Evolutionary conservation across 2,329 filamentous ascomycete genomes (phyloP), one percentile per base, ranked within the genome.

Genomic region (Calonectria fujianensis): DNA sequence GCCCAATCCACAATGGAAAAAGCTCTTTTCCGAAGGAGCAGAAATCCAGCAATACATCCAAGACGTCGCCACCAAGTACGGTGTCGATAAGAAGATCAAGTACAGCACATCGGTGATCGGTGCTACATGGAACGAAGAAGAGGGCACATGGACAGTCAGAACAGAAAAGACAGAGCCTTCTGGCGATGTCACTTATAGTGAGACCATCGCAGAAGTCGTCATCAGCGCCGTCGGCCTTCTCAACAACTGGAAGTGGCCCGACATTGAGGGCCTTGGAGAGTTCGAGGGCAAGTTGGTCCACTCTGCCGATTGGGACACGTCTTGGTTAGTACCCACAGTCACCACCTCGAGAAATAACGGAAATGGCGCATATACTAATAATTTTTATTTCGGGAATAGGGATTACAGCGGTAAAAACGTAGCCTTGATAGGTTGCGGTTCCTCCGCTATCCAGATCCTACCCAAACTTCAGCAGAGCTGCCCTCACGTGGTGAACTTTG

Each of bases 11-110:
- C 35, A 63, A 27, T 63, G 57, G 57, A 41, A 63, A 24, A 63
- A 63, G 3, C 57, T 63, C 14, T 63, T 63, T 39, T 63, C 57
- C 5, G 57, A 63, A 27, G 57, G 57, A 20, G 35, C 57, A 6
- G 57, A 63, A 11, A 63, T 63, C 35, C 57, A 41, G 18, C n/a
- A 24, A n/a, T 63, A 63, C 27, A 63, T 63, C 57, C 57, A 63
- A 9, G 37, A 41, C 14, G 35, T 63, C 5, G 57, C 57, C 6
- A 13, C 57, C 2, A 63, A 63, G 13, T 41, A 63, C 3, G 57
- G 57, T 6, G 57, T 63, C 9, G 57, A 63, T 10, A 41, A 63
- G 13, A 63, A 63, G 57, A 39, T 63, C 57, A 63, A 63, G 8
- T 41, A 41, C 57, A 63, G 31, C 14, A 63, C 57, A 29, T 16